These are phyloP conservation scores for Limonium bicolor DNA, from an alignment of 148 eudicot genomes.

Conservation along the genomic window DNA sequence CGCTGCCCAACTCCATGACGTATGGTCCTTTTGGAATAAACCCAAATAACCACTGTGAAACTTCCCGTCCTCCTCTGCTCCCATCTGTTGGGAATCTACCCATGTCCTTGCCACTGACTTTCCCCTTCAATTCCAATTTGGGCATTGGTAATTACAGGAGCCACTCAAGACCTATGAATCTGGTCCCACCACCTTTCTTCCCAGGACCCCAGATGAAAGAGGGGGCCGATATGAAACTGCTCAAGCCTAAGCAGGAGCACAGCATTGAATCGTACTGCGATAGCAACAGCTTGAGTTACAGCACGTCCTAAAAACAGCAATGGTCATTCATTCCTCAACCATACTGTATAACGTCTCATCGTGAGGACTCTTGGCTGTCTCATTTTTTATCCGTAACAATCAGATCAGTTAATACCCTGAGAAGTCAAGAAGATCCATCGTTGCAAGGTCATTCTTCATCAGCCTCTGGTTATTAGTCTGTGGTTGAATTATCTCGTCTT, in stretches of 20 bases:
- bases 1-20: neutral
- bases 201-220: neutral
- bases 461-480: too few species aligned
- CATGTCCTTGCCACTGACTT: neutral
- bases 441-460: too few species aligned
- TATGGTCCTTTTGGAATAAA: slow-evolving; percentile 2
- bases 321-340: too few species aligned
- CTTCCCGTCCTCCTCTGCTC: neutral
- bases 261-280: neutral
- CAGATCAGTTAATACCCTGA: too few species aligned
- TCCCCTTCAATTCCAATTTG: neutral
- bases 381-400: too few species aligned
- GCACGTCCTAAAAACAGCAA: too few species aligned
- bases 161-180: neutral
- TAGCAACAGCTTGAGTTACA: too few species aligned
- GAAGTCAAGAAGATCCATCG: too few species aligned
- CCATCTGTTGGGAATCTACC: slow-evolving; percentile 1
- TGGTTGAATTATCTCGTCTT: too few species aligned
- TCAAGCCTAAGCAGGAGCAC: slow-evolving; percentile 3
- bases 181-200: slow-evolving; percentile 3
- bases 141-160: neutral
- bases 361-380: too few species aligned
- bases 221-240: neutral
- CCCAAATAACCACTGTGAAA: neutral
- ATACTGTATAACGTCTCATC: too few species aligned